Percentiles rank a stretch among this genome's conserved stretches.
These are phyloP conservation scores for Candida succiphila DNA, from an alignment of 805 yeast species.

Conservation along the genomic window DNA sequence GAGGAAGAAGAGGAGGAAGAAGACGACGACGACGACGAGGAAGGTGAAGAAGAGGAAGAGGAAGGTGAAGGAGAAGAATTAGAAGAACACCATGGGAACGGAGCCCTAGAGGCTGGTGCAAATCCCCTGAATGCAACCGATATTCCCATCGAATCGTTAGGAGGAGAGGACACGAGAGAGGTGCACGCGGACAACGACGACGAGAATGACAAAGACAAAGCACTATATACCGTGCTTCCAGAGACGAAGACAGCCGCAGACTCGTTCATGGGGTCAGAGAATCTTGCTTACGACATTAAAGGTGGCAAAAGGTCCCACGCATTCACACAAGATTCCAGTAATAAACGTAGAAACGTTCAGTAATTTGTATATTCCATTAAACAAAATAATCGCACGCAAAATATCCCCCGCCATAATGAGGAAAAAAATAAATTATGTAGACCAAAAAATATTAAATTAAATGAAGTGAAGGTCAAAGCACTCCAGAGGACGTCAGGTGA, in stretches of 20 bases:
- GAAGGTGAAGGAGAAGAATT: slow-evolving; percentile 18
- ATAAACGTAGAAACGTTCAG: too few species aligned
- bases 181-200: slow-evolving; percentile 5
- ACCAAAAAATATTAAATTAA: too few species aligned
- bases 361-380: too few species aligned
- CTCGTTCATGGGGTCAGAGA: slow-evolving; percentile 21
- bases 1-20: slow-evolving; percentile 26
- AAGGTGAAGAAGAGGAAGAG: slow-evolving; percentile 12
- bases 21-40: slow-evolving; percentile 18
- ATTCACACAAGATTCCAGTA: too few species aligned
- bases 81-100: too few species aligned
- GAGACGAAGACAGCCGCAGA: slow-evolving; percentile 11
- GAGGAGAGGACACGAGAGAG: slow-evolving; percentile 10
- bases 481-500: too few species aligned
- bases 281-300: slow-evolving; percentile 13
- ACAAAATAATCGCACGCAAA: too few species aligned
- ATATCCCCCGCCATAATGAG: too few species aligned
- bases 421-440: too few species aligned
- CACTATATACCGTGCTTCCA: slow-evolving; percentile 23
- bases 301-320: not conserved
- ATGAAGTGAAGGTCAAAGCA: too few species aligned
- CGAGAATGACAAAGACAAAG: slow-evolving; percentile 11
- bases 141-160: slow-evolving; percentile 17
- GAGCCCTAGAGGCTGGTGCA: slow-evolving; percentile 19
- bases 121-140: slow-evolving; percentile 16